Evolutionary conservation across 805 yeast species (phyloP), one percentile per base, ranked within the genome.

Genomic region (Kodamaea sagamina): DNA sequence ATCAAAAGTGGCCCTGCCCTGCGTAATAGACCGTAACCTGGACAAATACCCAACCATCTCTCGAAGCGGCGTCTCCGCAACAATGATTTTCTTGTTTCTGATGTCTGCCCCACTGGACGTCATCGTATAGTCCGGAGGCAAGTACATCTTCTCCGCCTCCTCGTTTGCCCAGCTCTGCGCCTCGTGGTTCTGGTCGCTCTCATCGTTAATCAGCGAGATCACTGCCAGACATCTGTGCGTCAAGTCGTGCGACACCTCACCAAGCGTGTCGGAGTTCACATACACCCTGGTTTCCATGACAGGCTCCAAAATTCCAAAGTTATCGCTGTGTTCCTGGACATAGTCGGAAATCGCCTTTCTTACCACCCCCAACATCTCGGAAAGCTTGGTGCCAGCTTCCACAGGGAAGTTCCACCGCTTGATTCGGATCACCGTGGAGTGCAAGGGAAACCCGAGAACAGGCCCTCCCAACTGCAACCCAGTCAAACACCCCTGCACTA

Each of bases 31-130:
- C 53, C 98, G 68, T 36, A 93, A 67, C 47, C 78, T 79, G 8
- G 82, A 79, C 46, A 89, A 72, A 60, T 93, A 93, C 0, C 97
- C 96, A 37, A 89, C 78, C 96, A 93, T 89, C 47, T 85, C 95
- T 47, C 83, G 75, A 57, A 93, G 68, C 3, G 99, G 97, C 0
- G 89, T 90, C 39, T 75, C 78, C 0, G 97, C 96, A n/a, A 68
- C 68, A 25, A 93, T 78, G 6, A 76, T 64, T 63, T 87, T 78
- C 49, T 71, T 80, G 47, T 66, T 67, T 31, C 47, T 56, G 38
- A 65, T 47, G n/a, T 53, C 59, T 6, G 32, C 39, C 9, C 26
- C 46, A 6, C 34, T 27, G n/a, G 39, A 29, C 9, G 47, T 41
- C 61, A 79, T 55, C 0, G 89, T 84, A n/a, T 78, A 72, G 58